Conservation (phyloP, 1,284 basidiomycete genomes). For the Leccinum angustisporum region DNA sequence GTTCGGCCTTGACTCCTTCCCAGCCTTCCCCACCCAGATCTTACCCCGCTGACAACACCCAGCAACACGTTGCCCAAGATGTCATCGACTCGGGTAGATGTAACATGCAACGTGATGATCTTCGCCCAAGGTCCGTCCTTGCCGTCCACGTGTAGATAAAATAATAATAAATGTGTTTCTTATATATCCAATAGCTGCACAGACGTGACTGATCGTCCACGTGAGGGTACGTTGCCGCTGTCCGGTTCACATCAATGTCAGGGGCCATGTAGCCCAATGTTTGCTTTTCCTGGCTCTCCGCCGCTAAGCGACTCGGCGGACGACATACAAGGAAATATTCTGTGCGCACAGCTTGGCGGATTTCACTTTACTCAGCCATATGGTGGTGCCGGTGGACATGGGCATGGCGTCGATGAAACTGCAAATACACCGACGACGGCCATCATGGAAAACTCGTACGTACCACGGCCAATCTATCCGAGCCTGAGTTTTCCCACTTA, state of each 20-base stretch:
- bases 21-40: conserved; percentile 25
- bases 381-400: conserved; percentile 7
- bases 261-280: conserved; percentile 13
- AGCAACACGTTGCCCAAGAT: conserved; percentile 32
- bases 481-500: conserved; percentile 21
- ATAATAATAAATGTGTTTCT: conserved; percentile 7
- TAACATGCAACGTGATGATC: conserved; percentile 34
- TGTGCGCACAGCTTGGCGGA: conserved; percentile 24
- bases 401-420: conserved; percentile 20
- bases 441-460: conserved; percentile 27
- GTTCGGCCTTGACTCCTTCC: conserved; percentile 30
- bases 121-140: conserved; percentile 36
- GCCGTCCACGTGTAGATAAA: conserved; percentile 25
- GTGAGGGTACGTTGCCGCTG: conserved; percentile 19
- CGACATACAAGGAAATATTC: conserved; percentile 24
- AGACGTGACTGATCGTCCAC: conserved; percentile 24
- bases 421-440: conserved; percentile 29
- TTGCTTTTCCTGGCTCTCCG: conserved; percentile 12
- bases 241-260: conserved; percentile 26
- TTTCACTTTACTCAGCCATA: conserved; percentile 29
- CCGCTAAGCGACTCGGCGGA: conserved; percentile 20
- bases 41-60: conserved; percentile 31
- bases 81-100: conserved; percentile 31
- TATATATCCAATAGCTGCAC: conserved; percentile 25
- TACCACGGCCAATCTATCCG: conserved; percentile 10